Conservation (phyloP, 176 grass and related monocot species). For the Dactylis glomerata region DNA sequence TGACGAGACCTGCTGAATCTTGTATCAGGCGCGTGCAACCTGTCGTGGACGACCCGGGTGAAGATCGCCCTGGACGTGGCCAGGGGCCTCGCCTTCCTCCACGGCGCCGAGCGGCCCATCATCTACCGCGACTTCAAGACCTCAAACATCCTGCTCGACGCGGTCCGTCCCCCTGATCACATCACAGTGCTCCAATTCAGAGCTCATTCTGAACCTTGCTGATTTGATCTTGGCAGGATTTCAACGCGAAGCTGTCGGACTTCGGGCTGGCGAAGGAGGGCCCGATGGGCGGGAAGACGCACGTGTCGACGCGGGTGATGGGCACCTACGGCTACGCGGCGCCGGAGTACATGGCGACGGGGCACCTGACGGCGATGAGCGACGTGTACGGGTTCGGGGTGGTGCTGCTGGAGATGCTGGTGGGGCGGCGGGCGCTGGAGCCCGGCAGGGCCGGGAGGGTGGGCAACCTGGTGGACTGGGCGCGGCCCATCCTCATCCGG, state of each 20-base stretch:
- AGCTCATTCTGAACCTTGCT: background rate
- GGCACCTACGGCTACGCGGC: conserved; percentile 86
- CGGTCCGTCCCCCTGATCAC: conserved; percentile 1
- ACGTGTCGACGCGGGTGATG: conserved; percentile 83
- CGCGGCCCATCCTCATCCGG: conserved; percentile 65
- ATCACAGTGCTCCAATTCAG: background rate
- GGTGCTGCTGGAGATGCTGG: conserved; percentile 79
- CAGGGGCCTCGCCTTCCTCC: conserved; percentile 71
- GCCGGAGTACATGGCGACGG: conserved; percentile 78
- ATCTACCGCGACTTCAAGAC: conserved; percentile 91
- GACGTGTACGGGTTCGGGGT: conserved; percentile 90
- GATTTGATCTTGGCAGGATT: conserved; percentile 20
- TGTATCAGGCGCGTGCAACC: conserved; percentile 31
- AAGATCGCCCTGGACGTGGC: conserved; percentile 55
- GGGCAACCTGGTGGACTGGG: conserved; percentile 79
- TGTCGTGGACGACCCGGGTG: conserved; percentile 55
- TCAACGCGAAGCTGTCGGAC: conserved; percentile 79
- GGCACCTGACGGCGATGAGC: conserved; percentile 81
- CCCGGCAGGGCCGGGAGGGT: conserved; percentile 35
- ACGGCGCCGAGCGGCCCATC: conserved; percentile 52
- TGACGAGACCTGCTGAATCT: background rate
- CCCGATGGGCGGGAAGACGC: conserved; percentile 61
- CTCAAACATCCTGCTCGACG: conserved; percentile 81
- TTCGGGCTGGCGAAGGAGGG: conserved; percentile 90
- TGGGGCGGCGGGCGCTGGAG: conserved; percentile 62